A percentile compares a stretch with the other conserved stretches of the same genome.
Conservation (phyloP, 164 flowering plant species). For the Magnolia sinica region DNA sequence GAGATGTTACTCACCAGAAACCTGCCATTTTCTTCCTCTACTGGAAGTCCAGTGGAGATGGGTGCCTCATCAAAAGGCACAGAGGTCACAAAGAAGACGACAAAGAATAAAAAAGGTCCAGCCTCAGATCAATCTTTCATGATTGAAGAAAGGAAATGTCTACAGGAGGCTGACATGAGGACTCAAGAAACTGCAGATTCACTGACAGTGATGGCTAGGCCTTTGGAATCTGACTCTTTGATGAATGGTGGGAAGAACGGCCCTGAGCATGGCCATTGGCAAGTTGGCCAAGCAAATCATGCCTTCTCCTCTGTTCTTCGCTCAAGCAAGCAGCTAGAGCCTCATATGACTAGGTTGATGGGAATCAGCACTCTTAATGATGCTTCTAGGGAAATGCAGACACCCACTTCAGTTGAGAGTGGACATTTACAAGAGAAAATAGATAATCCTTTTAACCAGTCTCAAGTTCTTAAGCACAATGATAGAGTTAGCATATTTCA, state of each 20-base stretch:
- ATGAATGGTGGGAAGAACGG: slow-evolving; percentile 21
- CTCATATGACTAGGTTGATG: slow-evolving; percentile 37
- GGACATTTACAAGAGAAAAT: slow-evolving; percentile 31
- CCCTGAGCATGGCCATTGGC: slow-evolving; percentile 27
- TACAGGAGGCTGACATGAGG: slow-evolving; percentile 38
- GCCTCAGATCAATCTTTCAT: slow-evolving; percentile 25
- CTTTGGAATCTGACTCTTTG: slow-evolving; percentile 22
- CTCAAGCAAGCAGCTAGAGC: slow-evolving; percentile 35
- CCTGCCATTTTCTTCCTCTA: slow-evolving; percentile 36
- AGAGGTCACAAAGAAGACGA: slow-evolving; percentile 26
- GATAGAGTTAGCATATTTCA: slow-evolving; percentile 14
- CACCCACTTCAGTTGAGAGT: slow-evolving; percentile 29
- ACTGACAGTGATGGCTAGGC: slow-evolving; percentile 20
- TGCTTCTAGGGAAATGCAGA: slow-evolving; percentile 28
- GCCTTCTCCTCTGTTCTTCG: slow-evolving; percentile 27
- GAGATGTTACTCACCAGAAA: slow-evolving; percentile 7
- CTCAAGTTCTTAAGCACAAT: slow-evolving; percentile 29
- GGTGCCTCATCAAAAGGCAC: slow-evolving; percentile 34
- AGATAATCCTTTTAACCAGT: slow-evolving; percentile 31
- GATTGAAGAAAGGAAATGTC: slow-evolving; percentile 44
- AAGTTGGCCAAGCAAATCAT: slow-evolving; percentile 30
- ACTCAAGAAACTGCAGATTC: slow-evolving; percentile 41
- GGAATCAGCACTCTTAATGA: slow-evolving; percentile 25
- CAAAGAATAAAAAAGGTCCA: slow-evolving; percentile 31
- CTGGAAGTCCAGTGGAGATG: slow-evolving; percentile 36